Evolutionary conservation across 2,329 filamentous ascomycete genomes (phyloP).

Genomic region (Trematosphaeria pertusa): DNA sequence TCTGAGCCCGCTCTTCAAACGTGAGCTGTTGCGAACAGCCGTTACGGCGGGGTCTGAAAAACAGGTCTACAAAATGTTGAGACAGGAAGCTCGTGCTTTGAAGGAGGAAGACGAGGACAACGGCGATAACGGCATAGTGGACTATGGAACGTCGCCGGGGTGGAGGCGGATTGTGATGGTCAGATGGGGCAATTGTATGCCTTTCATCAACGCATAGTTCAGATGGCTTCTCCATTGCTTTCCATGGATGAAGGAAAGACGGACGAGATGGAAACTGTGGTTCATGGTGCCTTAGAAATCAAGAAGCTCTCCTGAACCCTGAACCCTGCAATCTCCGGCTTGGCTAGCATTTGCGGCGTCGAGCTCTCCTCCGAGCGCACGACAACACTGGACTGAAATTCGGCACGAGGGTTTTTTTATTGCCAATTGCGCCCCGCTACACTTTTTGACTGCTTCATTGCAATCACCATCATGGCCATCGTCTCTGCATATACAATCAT

Average conservation of each 20-base stretch:
- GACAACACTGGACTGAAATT: too few species aligned
- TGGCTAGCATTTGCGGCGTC: conserved; percentile 22
- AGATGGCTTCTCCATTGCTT: conserved; percentile 16
- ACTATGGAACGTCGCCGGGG: conserved; percentile 3
- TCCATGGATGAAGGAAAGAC: neutral
- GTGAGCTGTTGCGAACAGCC: conserved; percentile 14
- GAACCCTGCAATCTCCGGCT: conserved; percentile 4
- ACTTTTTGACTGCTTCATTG: too few species aligned
- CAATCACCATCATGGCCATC: conserved; percentile 83
- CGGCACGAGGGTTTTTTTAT: too few species aligned
- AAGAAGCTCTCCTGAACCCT: too few species aligned
- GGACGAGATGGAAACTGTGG: too few species aligned
- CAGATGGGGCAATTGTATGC: conserved; percentile 1
- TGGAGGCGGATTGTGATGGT: neutral
- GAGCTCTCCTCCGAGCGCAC: conserved; percentile 18
- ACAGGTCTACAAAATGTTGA: neutral
- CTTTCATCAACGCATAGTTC: conserved; percentile 4
- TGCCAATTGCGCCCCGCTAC: too few species aligned
- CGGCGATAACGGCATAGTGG: conserved; percentile 14
- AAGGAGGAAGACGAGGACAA: conserved; percentile 12
- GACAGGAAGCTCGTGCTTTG: neutral
- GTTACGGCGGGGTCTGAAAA: neutral
- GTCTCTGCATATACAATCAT: conserved; percentile 83
- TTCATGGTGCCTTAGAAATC: too few species aligned
- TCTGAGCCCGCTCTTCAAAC: conserved; percentile 40